phyloP scores from a whole-genome alignment of 306 rosid genomes.

The Macrotyloma uniflorum region DNA sequence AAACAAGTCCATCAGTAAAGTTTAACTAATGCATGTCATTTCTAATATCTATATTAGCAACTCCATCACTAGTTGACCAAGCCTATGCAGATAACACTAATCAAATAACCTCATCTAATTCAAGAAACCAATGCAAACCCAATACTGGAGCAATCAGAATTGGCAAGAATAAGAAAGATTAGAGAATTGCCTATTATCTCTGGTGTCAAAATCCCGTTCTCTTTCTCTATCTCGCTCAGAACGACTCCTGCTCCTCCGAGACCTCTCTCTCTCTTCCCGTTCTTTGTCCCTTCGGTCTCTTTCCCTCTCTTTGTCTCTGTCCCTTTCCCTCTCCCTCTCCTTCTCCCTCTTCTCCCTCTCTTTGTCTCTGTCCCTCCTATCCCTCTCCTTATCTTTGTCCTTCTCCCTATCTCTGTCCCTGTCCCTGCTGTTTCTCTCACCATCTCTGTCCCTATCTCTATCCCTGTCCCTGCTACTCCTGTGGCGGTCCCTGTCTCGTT shows the following conservation, averaged over 20 bases:
- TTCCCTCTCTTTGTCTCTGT: neutral
- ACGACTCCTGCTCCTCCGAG: conserved; percentile 62
- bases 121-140: neutral
- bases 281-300: conserved; percentile 30
- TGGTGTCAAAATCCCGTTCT: conserved; percentile 69
- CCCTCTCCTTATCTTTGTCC: conserved; percentile 28
- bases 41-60: neutral
- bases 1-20: neutral
- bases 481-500: conserved; percentile 56
- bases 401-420: conserved; percentile 46
- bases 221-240: conserved; percentile 64
- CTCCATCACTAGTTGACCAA: neutral
- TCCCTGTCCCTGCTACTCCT: conserved; percentile 47
- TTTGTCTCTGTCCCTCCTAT: conserved; percentile 46
- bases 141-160: neutral
- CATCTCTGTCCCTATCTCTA: conserved; percentile 27
- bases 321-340: neutral
- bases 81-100: neutral
- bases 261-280: conserved; percentile 50
- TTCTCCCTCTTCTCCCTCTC: neutral
- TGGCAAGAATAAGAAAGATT: neutral
- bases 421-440: conserved; percentile 48
- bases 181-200: conserved; percentile 70
- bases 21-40: neutral
- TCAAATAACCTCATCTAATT: too few relatives aligned